Base-by-base conservation (phyloP, 1,139 yeast genomes). In the Debaryomycetaceae sp. region DNA sequence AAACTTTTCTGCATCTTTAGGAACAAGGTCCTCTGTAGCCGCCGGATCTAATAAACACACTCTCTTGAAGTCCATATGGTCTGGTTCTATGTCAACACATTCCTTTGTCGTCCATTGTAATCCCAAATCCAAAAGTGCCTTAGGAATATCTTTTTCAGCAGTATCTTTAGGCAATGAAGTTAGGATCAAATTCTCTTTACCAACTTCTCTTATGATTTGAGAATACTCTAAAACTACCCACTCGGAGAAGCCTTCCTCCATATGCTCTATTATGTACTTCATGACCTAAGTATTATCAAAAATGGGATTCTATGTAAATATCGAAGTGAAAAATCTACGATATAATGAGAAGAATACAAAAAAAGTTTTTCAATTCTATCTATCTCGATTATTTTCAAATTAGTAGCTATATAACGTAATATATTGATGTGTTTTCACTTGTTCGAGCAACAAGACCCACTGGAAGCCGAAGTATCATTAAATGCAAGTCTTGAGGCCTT, bases 201-300 rank as follows among this genome's bases (percentile, higher is more conserved):
- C 97, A 5, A 92, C 83, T 48, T 91, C 97, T 40, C 77, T 70
- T 40, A 89, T 79, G 43, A 92, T 89, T 54, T 86, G 88, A 24
- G 80, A 67, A 60, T 92, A 92, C 57, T 92, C 98, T 17, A 92
- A 73, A 34, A 79, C 75, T 33, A 91, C 98, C 98, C 98, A 92
- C 53, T 87, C 94, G 50, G 96, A 87, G 73, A 92, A 88, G 1
- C 96, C 97, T 46, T 83, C 87, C 63, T 92, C 98, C 97, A 92
- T 89, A 60, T 92, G 98, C 65, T 92, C 98, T 42, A 92, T 88
- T 40, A 92, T 79, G 70, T 88, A 91, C 63, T 87, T 88, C 95
- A 87, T 87, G 26, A 8, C n/a, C n/a, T n/a, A n/a, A n/a, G n/a
- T n/a, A n/a, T n/a, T n/a, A n/a, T 44, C 29, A 46, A 37, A 34